These are phyloP conservation scores for Ochetophila trinervis DNA, from an alignment of 306 rosid genomes.

Conservation along the genomic window DNA sequence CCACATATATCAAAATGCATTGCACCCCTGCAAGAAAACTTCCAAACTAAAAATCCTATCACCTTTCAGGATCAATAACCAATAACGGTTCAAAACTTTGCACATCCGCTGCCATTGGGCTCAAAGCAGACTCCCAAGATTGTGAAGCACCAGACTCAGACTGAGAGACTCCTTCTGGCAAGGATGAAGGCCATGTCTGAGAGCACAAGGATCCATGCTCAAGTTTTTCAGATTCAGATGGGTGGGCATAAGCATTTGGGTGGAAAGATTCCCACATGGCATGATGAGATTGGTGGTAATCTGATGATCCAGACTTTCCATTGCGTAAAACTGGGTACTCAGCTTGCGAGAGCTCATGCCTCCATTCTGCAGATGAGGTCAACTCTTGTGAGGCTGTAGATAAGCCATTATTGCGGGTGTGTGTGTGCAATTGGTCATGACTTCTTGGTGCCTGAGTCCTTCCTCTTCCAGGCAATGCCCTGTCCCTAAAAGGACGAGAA, in stretches of 20 bases:
- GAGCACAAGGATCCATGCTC: constrained; percentile 49
- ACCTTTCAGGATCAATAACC: constrained; percentile 50
- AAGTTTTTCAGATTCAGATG: constrained; percentile 33
- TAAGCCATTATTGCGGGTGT: constrained; percentile 33
- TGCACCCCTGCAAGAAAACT: not conserved
- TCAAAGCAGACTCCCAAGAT: constrained; percentile 27
- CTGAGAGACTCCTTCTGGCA: constrained; percentile 33
- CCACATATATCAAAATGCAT: not conserved
- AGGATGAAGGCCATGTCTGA: constrained; percentile 32
- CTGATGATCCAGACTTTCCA: constrained; percentile 38
- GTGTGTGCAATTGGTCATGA: constrained; percentile 44
- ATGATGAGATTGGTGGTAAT: constrained; percentile 42
- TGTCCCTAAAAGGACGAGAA: constrained; percentile 43
- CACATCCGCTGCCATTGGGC: constrained; percentile 28
- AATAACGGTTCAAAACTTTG: constrained; percentile 22
- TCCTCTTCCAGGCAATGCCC: constrained; percentile 45
- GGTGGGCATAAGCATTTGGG: constrained; percentile 35
- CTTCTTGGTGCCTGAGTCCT: constrained; percentile 42
- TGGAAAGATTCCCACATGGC: constrained; percentile 37
- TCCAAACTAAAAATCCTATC: constrained; percentile 13
- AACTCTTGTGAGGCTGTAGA: constrained; percentile 38
- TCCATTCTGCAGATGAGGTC: constrained; percentile 31
- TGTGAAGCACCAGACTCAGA: constrained; percentile 33
- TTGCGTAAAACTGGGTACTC: constrained; percentile 48
- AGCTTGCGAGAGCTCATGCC: constrained; percentile 45